Evolutionary conservation across 768 basidiomycete genomes (phyloP), one percentile per base, ranked within the genome.

Genomic region (Suillus luteus): DNA sequence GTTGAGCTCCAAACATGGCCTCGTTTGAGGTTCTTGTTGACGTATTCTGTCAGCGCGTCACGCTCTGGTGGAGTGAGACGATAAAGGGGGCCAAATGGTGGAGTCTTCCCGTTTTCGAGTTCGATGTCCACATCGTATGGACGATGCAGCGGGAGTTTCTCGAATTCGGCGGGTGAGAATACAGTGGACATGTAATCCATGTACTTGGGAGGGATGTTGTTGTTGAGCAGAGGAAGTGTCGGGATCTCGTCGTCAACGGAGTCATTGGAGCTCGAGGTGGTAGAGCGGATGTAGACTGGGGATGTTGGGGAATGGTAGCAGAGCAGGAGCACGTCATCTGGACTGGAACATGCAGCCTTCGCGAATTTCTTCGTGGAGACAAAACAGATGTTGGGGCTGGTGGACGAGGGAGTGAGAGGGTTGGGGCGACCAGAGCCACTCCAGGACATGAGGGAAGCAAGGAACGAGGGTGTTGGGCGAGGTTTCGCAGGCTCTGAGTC

Each of bases 71-170:
- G 71, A 0, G 73, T 75, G 1, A 82, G 62, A 1, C 69, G 70
- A 59, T 81, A 82, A 5, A 81, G 67, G 5, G 73, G 73, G 17
- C 70, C 73, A 9, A 69, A 65, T 0, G 71, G 68, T 0, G 75
- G 74, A 8, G 66, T 64, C 19, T 65, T 66, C 38, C 69, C 76
- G 1, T 71, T 67, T 19, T 73, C 71, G 3, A 79, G 65, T n/a
- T 79, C 67, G 61, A 81, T 80, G 7, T 67, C 66, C 22, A 74
- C 69, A 59, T 82, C 79, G 69, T 76, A 80, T 0, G 68, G 64
- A 1, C 71, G 66, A 60, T 63, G 49, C 15, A 67, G 70, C 3
- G 78, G 76, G 1, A 81, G 74, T 19, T 68, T 69, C 22, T 75
- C 67, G 10, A 73, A 72, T 17, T 72, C 62, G 5, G 49, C 40